These are phyloP conservation scores for Dalbergia cochinchinensis DNA, from an alignment of 306 rosid species.

Conservation along the genomic window DNA sequence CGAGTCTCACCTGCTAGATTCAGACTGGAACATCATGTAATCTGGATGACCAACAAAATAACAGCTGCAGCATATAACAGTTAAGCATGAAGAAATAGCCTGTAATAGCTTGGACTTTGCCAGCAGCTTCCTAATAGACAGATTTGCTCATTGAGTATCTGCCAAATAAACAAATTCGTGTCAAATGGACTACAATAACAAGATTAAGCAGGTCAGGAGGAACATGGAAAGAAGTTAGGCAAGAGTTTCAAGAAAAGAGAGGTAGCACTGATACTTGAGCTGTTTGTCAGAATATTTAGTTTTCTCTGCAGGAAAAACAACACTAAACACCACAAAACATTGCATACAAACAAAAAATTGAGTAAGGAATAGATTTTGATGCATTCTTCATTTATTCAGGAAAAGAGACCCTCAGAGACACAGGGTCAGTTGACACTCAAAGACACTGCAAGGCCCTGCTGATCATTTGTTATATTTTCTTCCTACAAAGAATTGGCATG, in stretches of 20 bases:
- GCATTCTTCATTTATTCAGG: constrained; percentile 73
- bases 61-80: too few species aligned
- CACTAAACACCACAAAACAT: constrained; percentile 22
- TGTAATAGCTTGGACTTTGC: too few species aligned
- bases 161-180: constrained; percentile 33
- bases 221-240: constrained; percentile 16
- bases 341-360: constrained; percentile 1
- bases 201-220: constrained; percentile 18
- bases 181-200: constrained; percentile 36
- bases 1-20: too few species aligned
- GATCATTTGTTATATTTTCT: constrained; percentile 62
- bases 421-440: constrained; percentile 60
- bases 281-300: too few species aligned
- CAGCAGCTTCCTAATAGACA: not conserved
- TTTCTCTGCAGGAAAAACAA: not conserved
- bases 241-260: constrained; percentile 68
- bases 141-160: constrained; percentile 81
- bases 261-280: too few species aligned
- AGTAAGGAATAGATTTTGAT: constrained; percentile 17
- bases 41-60: too few species aligned
- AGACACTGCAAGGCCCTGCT: constrained; percentile 66
- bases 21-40: too few species aligned
- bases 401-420: constrained; percentile 66
- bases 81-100: too few species aligned
- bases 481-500: constrained; percentile 72